These are phyloP conservation scores for Sporothrix dimorphospora DNA, from an alignment of 2,329 filamentous ascomycete species.

Conservation along the genomic window DNA sequence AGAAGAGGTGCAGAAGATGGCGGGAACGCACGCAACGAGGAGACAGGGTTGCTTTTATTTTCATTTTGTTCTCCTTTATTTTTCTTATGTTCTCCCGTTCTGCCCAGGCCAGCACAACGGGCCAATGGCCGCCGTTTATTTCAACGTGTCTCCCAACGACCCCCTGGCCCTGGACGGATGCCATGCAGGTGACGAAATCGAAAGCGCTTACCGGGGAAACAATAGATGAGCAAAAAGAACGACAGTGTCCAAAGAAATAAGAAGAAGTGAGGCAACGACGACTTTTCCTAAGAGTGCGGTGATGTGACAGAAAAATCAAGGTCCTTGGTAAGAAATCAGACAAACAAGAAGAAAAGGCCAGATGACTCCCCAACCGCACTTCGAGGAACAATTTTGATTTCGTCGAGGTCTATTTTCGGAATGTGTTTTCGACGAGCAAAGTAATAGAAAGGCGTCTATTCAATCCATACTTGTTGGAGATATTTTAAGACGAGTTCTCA, in stretches of 20 bases:
- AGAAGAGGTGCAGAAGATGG: background rate
- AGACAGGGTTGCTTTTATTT: background rate
- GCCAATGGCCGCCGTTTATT: background rate
- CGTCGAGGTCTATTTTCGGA: background rate
- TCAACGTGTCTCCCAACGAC: background rate
- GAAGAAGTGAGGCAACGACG: background rate
- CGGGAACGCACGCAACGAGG: background rate
- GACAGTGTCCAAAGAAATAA: background rate
- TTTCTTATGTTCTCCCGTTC: background rate
- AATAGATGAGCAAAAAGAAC: background rate
- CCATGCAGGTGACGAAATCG: slow-evolving; percentile 21
- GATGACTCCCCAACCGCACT: background rate
- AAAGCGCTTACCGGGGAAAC: slow-evolving; percentile 21
- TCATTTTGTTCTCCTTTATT: background rate
- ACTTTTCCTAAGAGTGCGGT: background rate
- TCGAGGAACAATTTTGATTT: background rate
- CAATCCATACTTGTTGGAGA: background rate
- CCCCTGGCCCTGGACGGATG: background rate
- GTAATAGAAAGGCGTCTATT: background rate
- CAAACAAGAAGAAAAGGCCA: background rate
- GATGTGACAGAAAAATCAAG: background rate
- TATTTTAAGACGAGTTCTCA: background rate
- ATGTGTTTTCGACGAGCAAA: background rate
- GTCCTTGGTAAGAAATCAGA: background rate
- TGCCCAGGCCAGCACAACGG: background rate